Percentiles rank a stretch among this genome's conserved stretches.
Evolutionary conservation across 2,329 filamentous ascomycete genomes (phyloP).

Genomic region (Fusarium beomiforme): DNA sequence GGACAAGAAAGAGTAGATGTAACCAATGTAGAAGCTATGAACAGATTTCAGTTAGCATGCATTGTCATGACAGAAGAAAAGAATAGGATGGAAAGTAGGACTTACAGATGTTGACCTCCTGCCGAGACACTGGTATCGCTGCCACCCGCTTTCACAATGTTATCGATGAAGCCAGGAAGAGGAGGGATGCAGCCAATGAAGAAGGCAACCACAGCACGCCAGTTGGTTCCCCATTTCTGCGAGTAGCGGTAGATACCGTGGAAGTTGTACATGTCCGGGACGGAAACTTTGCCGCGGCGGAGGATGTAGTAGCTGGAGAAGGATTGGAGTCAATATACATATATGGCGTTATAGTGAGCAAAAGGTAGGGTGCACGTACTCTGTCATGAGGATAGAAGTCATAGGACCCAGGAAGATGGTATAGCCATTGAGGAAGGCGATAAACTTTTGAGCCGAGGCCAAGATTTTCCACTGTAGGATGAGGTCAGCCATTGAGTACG

Average conservation of each 20-base stretch:
- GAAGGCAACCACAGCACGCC: constrained; percentile 5
- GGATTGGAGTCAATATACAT: not conserved
- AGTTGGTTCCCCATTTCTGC: constrained; percentile 4
- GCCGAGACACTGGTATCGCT: not conserved
- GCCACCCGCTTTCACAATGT: not conserved
- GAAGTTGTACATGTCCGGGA: constrained; percentile 1
- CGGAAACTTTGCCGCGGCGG: not conserved
- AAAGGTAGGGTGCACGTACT: not conserved
- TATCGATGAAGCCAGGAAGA: constrained; percentile 3
- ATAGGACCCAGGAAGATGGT: constrained; percentile 5
- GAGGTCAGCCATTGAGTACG: not conserved
- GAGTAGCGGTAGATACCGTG: constrained; percentile 8
- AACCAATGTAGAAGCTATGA: not conserved
- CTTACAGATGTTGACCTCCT: not conserved
- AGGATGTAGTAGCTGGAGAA: not conserved
- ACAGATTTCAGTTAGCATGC: not conserved
- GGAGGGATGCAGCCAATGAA: not conserved
- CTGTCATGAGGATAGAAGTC: constrained; percentile 7
- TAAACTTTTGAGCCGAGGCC: not conserved
- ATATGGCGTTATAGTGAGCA: not conserved
- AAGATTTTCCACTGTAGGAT: not conserved
- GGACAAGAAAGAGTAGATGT: not conserved
- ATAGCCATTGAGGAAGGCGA: constrained; percentile 1
- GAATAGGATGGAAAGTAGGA: not conserved
- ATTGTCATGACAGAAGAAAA: not conserved